Percentiles rank a stretch among this genome's conserved stretches.
These are phyloP conservation scores for Beta corolliflora DNA, from an alignment of 179 eudicot species.

Conservation along the genomic window DNA sequence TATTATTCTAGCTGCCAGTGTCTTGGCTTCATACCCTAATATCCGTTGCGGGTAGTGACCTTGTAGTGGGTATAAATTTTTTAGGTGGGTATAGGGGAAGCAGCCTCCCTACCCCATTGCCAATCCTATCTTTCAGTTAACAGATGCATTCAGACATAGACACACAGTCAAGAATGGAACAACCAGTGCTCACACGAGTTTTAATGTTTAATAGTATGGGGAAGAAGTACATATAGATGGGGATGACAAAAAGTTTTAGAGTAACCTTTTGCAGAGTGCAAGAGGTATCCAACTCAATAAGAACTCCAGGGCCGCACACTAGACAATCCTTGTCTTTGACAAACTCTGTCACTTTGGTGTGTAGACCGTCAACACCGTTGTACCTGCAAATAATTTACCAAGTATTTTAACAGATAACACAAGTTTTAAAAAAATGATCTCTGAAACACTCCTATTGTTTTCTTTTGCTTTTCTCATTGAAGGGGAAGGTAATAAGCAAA, in stretches of 20 bases:
- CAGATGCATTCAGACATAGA: not conserved
- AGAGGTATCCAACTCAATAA: constrained; percentile 75
- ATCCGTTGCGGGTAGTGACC: not conserved
- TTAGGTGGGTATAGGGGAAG: not conserved
- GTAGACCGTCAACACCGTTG: constrained; percentile 93
- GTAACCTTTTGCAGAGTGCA: constrained; percentile 72
- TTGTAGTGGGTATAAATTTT: not conserved
- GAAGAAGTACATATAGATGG: constrained; percentile 11
- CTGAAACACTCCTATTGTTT: not conserved
- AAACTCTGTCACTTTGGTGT: constrained; percentile 88
- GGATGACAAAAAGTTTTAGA: constrained; percentile 13
- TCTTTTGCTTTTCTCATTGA: not conserved
- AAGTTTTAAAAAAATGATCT: not conserved
- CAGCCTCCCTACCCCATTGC: not conserved
- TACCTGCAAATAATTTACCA: constrained; percentile 48
- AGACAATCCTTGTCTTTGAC: constrained; percentile 79
- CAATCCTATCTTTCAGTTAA: not conserved
- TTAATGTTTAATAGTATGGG: not conserved
- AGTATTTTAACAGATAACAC: not conserved
- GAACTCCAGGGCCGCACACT: constrained; percentile 95
- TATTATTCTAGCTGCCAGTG: not conserved
- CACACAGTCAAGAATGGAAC: constrained; percentile 1
- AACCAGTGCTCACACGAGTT: not conserved
- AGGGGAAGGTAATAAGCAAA: not conserved
- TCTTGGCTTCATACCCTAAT: not conserved